These are phyloP conservation scores for Bassia scoparia DNA, from an alignment of 148 eudicot species.

Conservation along the genomic window DNA sequence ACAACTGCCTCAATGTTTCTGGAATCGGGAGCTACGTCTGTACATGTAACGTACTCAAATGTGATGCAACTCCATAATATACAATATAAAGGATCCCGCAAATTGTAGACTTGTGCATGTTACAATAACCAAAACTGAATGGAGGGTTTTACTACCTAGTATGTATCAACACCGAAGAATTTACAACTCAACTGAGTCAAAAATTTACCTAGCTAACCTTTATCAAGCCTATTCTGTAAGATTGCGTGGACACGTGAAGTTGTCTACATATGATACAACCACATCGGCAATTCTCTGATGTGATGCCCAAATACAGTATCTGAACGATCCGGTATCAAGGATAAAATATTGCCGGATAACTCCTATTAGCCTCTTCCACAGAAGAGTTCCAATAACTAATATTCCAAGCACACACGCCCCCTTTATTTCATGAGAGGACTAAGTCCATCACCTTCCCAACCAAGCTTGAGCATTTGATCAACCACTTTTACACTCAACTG, in stretches of 20 bases:
- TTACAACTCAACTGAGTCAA: conserved; percentile 39
- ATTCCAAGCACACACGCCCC: not conserved
- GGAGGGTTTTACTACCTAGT: conserved; percentile 30
- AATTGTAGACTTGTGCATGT: not conserved
- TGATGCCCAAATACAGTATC: not conserved
- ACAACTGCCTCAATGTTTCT: not conserved
- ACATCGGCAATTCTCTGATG: not conserved
- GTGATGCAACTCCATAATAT: not conserved
- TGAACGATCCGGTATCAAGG: not conserved
- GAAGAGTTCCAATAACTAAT: not conserved
- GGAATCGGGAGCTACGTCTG: not conserved
- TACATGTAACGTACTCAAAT: not conserved
- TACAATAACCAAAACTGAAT: conserved; percentile 17
- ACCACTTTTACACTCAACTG: conserved; percentile 97
- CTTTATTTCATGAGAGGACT: conserved; percentile 64
- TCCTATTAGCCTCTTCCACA: conserved; percentile 2
- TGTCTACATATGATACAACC: conserved; percentile 28
- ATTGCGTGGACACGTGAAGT: conserved; percentile 11
- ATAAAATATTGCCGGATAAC: not conserved
- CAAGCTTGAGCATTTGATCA: conserved; percentile 95
- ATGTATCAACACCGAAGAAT: conserved; percentile 22
- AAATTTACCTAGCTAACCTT: conserved; percentile 21
- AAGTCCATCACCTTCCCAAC: conserved; percentile 90
- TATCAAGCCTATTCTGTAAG: conserved; percentile 19
- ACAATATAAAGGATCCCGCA: not conserved